Evolutionary conservation across 805 yeast genomes (phyloP), one percentile per base, ranked within the genome.

Genomic region (Tetrapisispora phaffii): DNA sequence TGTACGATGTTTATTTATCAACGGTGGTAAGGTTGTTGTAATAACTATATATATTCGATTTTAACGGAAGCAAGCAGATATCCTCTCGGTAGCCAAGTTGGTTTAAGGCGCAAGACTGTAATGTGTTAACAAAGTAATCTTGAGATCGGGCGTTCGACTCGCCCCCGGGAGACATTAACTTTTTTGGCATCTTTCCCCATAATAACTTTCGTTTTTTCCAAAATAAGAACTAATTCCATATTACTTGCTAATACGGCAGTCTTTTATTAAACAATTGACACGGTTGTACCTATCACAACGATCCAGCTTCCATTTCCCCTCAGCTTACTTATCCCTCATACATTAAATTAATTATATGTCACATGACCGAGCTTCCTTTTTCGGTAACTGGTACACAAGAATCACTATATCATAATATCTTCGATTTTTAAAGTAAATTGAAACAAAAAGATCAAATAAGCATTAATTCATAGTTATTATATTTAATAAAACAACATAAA

Each of bases 81-180:
- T 10, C 13, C 63, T 59, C 63, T 56, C 57, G 63, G 63, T 59
- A 50, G 63, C 63, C 62, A 59, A 58, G 62, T 59, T 58, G 63
- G 63, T 59, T 56, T 57, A 58, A 56, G 63, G 63, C 63, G 62
- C 61, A 56, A 59, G 62, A 58, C 63, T 59, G 63, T 59, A 59
- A 59, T 57, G 51, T 58, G 48, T 45, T 42, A 37, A 50, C 46
- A 34, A 54, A 45, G 63, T 47, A 46, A 59, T 59, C 63, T 58
- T 56, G 62, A 59, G 53, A 59, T 59, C 63, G 62, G 63, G 63
- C 59, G 63, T 59, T 59, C 63, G 62, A 59, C 54, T 59, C 63
- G 59, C 63, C 63, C 63, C 63, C 62, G 57, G 58, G 63, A 58
- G 63, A 59, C 34, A 44, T 54, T 45, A 54, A 50, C 51, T 46